Conservation (phyloP, 208 protist species). For the Crithidia expoeki region DNA sequence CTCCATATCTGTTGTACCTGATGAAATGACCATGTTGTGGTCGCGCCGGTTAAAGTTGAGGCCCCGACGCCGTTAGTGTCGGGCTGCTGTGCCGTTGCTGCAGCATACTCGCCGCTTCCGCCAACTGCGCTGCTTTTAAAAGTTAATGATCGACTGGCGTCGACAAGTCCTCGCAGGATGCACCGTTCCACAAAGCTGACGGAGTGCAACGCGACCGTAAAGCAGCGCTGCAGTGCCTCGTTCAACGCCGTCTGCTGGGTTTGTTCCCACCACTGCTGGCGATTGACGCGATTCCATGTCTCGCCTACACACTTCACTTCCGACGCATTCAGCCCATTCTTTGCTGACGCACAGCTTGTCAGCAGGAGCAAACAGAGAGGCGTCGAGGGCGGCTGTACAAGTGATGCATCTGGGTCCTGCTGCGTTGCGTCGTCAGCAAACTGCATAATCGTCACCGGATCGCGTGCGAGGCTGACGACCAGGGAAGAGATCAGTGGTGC, state of each 20-base stretch:
- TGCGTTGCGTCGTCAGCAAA: slow-evolving; percentile 2
- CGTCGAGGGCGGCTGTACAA: not conserved
- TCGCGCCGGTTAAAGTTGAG: not conserved
- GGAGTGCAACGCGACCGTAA: slow-evolving; percentile 28
- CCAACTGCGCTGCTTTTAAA: not conserved
- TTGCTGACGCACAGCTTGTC: not conserved
- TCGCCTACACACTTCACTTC: not conserved
- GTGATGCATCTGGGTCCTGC: not conserved
- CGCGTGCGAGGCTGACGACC: slow-evolving; percentile 27
- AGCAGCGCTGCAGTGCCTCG: slow-evolving; percentile 29
- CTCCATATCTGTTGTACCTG: slow-evolving; percentile 11
- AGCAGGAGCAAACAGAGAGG: not conserved
- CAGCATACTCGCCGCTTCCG: not conserved
- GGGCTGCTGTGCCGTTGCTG: not conserved
- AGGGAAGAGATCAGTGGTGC: slow-evolving; percentile 19
- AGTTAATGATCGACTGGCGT: slow-evolving; percentile 3
- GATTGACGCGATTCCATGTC: slow-evolving; percentile 7
- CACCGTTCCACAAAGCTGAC: slow-evolving; percentile 22
- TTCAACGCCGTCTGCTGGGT: slow-evolving; percentile 4
- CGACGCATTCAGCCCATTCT: not conserved
- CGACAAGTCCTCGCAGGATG: slow-evolving; percentile 8
- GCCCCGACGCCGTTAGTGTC: too few species aligned
- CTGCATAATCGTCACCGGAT: slow-evolving; percentile 20
- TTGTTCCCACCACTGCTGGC: slow-evolving; percentile 18
- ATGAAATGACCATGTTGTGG: not conserved